Conservation (phyloP, 306 rosid genomes). For the Lotus japonicus region DNA sequence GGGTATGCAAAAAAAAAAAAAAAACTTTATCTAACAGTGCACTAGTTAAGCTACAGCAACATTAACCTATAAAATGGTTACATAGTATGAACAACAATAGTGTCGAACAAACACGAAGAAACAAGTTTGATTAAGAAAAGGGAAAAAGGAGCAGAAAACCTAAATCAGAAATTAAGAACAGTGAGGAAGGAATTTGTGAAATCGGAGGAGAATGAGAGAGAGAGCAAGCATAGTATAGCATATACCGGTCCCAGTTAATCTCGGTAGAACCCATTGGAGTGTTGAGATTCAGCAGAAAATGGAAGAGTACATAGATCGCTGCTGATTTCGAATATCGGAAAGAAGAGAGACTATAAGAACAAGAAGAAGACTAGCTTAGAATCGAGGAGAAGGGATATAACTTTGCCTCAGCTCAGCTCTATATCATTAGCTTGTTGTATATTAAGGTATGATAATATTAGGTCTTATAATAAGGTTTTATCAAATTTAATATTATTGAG, state of each 20-base stretch:
- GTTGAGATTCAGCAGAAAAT: not conserved
- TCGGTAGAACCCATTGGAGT: conserved; percentile 55
- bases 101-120: not conserved
- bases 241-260: conserved; percentile 88
- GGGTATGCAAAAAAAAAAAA: too few species aligned
- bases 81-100: too few species aligned
- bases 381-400: too few species aligned
- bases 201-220: not conserved
- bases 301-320: conserved; percentile 26
- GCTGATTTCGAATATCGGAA: not conserved
- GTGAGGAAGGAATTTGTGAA: not conserved
- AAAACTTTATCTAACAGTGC: too few species aligned
- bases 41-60: not conserved
- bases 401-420: too few species aligned
- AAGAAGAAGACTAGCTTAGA: too few species aligned
- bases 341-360: too few species aligned
- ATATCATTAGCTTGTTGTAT: too few species aligned
- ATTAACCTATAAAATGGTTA: not conserved
- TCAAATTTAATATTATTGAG: too few species aligned
- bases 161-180: not conserved
- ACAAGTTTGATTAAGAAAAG: not conserved
- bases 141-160: not conserved
- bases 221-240: too few species aligned
- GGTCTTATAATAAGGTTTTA: too few species aligned
- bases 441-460: too few species aligned